Evolutionary conservation across 345 rosid genomes (phyloP), one percentile per base, ranked within the genome.

Genomic region (Conringia planisiliqua): DNA sequence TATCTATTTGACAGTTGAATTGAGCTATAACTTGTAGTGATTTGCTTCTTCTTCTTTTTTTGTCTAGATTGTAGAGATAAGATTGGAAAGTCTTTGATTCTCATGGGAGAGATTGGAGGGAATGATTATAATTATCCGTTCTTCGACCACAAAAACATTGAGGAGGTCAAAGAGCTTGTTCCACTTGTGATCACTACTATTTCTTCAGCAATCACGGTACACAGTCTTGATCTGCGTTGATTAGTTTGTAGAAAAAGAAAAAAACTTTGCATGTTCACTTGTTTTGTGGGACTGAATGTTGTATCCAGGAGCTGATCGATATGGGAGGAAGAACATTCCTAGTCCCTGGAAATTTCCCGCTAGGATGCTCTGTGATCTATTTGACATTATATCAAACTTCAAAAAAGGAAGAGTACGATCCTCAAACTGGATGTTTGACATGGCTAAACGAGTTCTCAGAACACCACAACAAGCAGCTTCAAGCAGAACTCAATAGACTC

Each of bases 61-160:
- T 20, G 8, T 32, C 24, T 33, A 73, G 77, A 64, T n/a, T 79
- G 87, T 48, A 68, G 35, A 81, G 56, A 68, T 26, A 62, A 79
- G 51, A 73, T 84, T 0, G 13, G 39, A 6, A 78, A 48, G 17
- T 81, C 89, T n/a, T 65, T 85, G 72, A 62, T 87, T 78, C 79
- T 84, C 3, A 65, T 85, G 82, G 91, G 91, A 79, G 87, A 85
- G 42, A 83, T 87, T 33, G 91, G 91, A 32, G 89, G 89, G 9
- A 87, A 87, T 9, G 89, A 87, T 29, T 82, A 80, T 68, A 77
- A 78, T 22, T 36, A 75, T 32, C 74, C 72, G 0, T 70, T 85
- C 56, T 40, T 65, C 6, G 4, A 0, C n/a, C 46, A 63, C 30
- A 71, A 44, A 66, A 30, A 30, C 62, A 9, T 38, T 16, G 70